Conservation (phyloP, 2,329 filamentous ascomycete species). For the Diaporthe aspalathi region DNA sequence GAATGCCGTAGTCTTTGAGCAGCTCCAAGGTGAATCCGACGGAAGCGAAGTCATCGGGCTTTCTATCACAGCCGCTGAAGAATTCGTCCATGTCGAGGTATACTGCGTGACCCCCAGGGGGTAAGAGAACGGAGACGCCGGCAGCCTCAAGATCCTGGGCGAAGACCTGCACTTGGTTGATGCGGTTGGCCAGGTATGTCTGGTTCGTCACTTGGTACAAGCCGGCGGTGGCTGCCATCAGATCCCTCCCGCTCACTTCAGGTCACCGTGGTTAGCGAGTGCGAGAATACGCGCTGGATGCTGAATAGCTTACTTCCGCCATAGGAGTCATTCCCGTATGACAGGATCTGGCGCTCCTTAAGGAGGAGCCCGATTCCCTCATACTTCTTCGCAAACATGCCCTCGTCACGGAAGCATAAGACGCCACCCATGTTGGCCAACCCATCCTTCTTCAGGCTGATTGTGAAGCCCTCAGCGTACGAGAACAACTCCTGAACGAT, state of each 20-base stretch:
- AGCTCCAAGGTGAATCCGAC: not conserved
- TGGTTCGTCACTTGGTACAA: not conserved
- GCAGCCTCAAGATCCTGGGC: not conserved
- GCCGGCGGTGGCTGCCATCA: not conserved
- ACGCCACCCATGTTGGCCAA: not conserved
- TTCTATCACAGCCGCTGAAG: not conserved
- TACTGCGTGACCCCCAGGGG: not conserved
- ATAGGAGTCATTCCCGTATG: not conserved
- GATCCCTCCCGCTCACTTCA: not conserved
- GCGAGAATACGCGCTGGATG: no score
- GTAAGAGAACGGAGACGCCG: not conserved
- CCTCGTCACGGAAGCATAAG: not conserved
- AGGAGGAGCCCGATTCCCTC: not conserved
- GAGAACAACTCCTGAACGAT: not conserved
- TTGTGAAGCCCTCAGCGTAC: not conserved
- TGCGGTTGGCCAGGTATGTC: not conserved
- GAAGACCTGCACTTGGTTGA: not conserved
- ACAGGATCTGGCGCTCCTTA: not conserved
- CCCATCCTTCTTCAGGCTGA: not conserved
- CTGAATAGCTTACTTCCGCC: not conserved
- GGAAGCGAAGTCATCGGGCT: not conserved
- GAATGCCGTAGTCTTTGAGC: not conserved
- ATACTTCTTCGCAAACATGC: not conserved
- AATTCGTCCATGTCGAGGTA: not conserved
- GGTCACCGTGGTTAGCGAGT: no score